A percentile compares a stretch with the other conserved stretches of the same genome.
phyloP scores from a whole-genome alignment of 768 basidiomycete genomes.

The button mushroom (Agaricus bisporus) region DNA sequence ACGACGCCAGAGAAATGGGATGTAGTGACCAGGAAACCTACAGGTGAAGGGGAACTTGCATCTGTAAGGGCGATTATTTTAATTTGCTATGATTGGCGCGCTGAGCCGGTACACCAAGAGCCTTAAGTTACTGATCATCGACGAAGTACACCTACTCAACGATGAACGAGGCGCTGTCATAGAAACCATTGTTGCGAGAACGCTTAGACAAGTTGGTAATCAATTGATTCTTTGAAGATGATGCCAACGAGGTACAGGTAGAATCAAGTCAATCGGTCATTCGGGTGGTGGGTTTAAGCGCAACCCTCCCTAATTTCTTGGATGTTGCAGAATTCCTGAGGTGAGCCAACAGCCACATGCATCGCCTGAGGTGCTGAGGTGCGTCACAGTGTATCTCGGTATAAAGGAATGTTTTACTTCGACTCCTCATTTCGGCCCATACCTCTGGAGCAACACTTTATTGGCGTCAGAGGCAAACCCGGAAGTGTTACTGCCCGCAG shows the following conservation, averaged over 20 bases:
- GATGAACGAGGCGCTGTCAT: slow-evolving; percentile 98
- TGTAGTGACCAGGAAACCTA: slow-evolving; percentile 95
- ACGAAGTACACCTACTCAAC: slow-evolving; percentile 94
- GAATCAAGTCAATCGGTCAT: slow-evolving; percentile 96
- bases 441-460: slow-evolving; percentile 94
- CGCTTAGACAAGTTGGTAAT: slow-evolving; percentile 69
- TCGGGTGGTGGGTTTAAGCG: slow-evolving; percentile 92
- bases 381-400: slow-evolving; percentile 67
- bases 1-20: slow-evolving; percentile 99
- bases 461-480: slow-evolving; percentile 88
- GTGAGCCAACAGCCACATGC: slow-evolving; percentile 31
- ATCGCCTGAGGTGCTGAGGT: not conserved
- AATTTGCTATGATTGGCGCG: not conserved
- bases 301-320: slow-evolving; percentile 94
- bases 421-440: slow-evolving; percentile 96
- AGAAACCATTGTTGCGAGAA: slow-evolving; percentile 95
- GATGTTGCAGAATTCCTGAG: slow-evolving; percentile 94
- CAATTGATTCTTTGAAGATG: not conserved
- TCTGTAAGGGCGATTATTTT: slow-evolving; percentile 46
- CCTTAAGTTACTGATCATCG: slow-evolving; percentile 92
- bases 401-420: slow-evolving; percentile 92
- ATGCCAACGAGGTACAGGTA: slow-evolving; percentile 44
- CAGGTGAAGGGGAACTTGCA: slow-evolving; percentile 94
- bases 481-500: slow-evolving; percentile 66
- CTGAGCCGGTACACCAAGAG: slow-evolving; percentile 39